Evolutionary conservation across 73 alveolate genomes (phyloP), one percentile per base, ranked within the genome.

Genomic region (Tetrahymena elliotti): DNA sequence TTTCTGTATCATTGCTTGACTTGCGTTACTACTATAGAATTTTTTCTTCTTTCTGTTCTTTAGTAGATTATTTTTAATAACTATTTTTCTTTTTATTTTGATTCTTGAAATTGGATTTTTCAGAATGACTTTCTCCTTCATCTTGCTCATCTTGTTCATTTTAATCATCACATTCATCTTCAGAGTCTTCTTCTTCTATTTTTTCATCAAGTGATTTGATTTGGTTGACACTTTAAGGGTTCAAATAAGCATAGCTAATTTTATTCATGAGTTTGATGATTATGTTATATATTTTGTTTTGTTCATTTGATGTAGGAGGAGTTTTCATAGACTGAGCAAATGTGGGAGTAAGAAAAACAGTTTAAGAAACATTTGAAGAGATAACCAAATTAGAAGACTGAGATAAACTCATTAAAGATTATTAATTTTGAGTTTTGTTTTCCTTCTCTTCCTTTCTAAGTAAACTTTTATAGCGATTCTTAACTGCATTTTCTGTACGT

Each of bases 401-500:
- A n/a, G 88, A 24, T n/a, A 68, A 68, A 31, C 38, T 68, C 20
- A 68, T 68, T 31, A 27, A 31, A 11, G 88, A 68, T 6, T n/a
- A 6, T 24, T 9, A 68, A 10, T 31, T 68, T 68, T 68, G 36
- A 11, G 3, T 31, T 88, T 94, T 94, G 37, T 94, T 93, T 52
- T 94, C 95, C 41, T 94, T 94, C 88, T 94, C 93, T 40, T 84
- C 93, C 38, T 94, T 94, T 33, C 93, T 94, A 34, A 94, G 93
- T 16, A 94, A 53, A 39, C 95, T 84, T 37, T 94, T 94, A 92
- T 94, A 94, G 52, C 96, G 93, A 94, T 94, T 94, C 83, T 94
- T 94, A 40, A 94, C 96, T 31, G 93, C 83, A 92, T 94, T 94
- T 54, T 94, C 96, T 18, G 96, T 94, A 35, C 96, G 39, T 11